These are phyloP conservation scores for Russula compacta DNA, from an alignment of 768 basidiomycete genomes.

Conservation along the genomic window DNA sequence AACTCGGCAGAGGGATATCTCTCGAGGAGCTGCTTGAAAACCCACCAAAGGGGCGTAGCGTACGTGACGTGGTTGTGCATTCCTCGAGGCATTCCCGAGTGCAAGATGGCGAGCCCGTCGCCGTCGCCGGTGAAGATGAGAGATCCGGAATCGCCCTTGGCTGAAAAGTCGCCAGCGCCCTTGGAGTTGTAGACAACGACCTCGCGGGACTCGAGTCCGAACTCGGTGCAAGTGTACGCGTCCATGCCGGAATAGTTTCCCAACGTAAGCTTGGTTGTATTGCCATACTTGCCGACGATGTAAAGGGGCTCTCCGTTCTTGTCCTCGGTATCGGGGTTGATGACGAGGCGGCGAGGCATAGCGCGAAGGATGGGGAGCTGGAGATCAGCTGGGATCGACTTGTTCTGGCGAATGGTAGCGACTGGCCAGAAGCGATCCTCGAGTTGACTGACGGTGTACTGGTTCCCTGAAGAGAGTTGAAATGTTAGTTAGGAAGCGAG, in stretches of 20 bases:
- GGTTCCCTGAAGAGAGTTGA: slow-evolving; percentile 25
- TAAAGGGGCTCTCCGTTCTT: slow-evolving; percentile 23
- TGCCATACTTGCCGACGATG: slow-evolving; percentile 32
- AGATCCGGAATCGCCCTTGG: slow-evolving; percentile 34
- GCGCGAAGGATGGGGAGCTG: slow-evolving; percentile 26
- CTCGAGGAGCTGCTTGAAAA: slow-evolving; percentile 23
- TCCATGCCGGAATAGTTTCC: slow-evolving; percentile 30
- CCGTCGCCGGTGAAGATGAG: slow-evolving; percentile 30
- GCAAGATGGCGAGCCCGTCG: slow-evolving; percentile 21
- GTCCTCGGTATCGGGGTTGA: slow-evolving; percentile 22
- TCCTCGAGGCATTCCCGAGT: slow-evolving; percentile 21
- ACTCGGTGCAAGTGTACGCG: slow-evolving; percentile 23
- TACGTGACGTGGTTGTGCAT: slow-evolving; percentile 22
- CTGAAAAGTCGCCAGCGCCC: slow-evolving; percentile 28
- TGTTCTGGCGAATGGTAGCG: too few species aligned
- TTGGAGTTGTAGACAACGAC: slow-evolving; percentile 30
- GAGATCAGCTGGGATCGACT: too few species aligned
- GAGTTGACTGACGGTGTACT: slow-evolving; percentile 23
- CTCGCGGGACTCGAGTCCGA: slow-evolving; percentile 26
- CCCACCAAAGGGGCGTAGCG: slow-evolving; percentile 21
- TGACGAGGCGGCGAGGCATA: slow-evolving; percentile 24
- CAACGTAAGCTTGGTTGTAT: slow-evolving; percentile 30
- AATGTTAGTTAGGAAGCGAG: slow-evolving; percentile 1
- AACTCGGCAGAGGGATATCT: slow-evolving; percentile 22
- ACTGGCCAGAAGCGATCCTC: too few species aligned